Evolutionary conservation across 495 filamentous ascomycete genomes (phyloP).

Genomic region (Penicillium roqueforti): DNA sequence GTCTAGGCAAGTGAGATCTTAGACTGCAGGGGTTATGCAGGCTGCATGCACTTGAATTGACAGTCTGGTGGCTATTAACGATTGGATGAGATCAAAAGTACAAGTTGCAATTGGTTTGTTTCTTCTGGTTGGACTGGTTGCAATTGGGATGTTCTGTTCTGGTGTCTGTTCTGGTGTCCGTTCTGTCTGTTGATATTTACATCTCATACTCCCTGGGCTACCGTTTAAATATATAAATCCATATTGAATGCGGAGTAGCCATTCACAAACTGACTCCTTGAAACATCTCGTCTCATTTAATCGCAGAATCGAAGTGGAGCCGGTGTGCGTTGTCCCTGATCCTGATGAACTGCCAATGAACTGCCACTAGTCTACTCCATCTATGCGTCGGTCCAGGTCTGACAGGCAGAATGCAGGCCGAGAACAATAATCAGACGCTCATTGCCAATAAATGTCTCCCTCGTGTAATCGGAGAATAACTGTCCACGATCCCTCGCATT

Average conservation of each 20-base stretch:
- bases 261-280: background rate
- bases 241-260: background rate
- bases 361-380: background rate
- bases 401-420: background rate
- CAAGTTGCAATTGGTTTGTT: too few species aligned
- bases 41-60: background rate
- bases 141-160: too few species aligned
- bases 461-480: conserved; percentile 25
- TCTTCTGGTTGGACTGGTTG: background rate
- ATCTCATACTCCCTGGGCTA: too few species aligned
- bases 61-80: background rate
- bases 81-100: background rate
- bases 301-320: background rate
- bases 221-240: background rate
- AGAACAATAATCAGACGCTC: background rate
- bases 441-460: conserved; percentile 7
- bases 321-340: conserved; percentile 3
- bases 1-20: conserved; percentile 22
- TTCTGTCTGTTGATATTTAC: too few species aligned
- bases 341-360: too few species aligned
- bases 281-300: background rate
- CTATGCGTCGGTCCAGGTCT: background rate
- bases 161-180: too few species aligned
- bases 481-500: conserved; percentile 25
- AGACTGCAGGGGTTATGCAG: conserved; percentile 13